phyloP scores from a whole-genome alignment of 345 rosid species.

The Salix caprea region DNA sequence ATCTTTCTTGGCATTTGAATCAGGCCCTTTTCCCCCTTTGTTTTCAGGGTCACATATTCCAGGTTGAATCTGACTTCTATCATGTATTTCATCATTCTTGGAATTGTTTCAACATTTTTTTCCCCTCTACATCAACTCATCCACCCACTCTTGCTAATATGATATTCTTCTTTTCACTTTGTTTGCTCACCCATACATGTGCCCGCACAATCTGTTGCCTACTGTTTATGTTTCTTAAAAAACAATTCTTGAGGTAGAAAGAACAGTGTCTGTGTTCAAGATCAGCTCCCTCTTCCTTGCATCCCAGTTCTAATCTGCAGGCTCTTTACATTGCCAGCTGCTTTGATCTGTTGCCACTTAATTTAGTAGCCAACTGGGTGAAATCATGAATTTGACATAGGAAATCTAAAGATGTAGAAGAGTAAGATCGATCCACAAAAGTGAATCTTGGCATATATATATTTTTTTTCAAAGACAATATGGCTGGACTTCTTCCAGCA shows the following conservation, averaged over 20 bases:
- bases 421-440: not conserved
- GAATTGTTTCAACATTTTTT: too few species aligned
- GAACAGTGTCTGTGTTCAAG: not conserved
- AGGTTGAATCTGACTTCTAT: not conserved
- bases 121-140: too few species aligned
- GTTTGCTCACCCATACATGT: not conserved
- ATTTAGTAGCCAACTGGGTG: not conserved
- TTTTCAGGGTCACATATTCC: not conserved
- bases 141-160: not conserved
- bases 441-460: too few species aligned
- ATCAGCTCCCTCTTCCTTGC: not conserved
- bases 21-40: not conserved
- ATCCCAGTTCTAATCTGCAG: not conserved
- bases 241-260: not conserved
- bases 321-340: not conserved
- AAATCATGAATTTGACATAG: too few species aligned
- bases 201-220: not conserved
- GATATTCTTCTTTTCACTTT: not conserved
- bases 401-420: not conserved
- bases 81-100: too few species aligned
- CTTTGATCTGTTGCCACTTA: not conserved
- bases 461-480: too few species aligned
- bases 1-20: too few species aligned
- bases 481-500: too few species aligned
- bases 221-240: too few species aligned